Evolutionary conservation across 305 asterid genomes (phyloP), one percentile per base, ranked within the genome.

Genomic region (Fraxinus greggii): DNA sequence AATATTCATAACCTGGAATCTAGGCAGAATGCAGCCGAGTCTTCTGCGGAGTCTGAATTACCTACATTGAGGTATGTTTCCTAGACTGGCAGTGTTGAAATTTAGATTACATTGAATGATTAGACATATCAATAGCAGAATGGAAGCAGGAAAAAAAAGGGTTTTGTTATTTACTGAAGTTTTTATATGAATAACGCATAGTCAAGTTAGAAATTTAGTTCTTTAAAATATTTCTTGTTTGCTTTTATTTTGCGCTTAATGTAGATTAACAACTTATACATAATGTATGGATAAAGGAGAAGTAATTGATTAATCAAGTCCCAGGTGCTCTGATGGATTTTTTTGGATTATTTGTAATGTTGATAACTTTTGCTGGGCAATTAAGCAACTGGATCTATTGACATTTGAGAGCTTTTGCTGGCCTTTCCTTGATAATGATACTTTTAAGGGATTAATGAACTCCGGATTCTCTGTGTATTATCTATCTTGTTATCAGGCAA

Each of bases 31-130:
- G 94, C 86, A 77, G 91, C 94, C 24, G 98, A 91, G 88, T 84
- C 99, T 84, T 92, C 99, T 81, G 95, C 95, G 23, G 98, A 91
- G 89, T 95, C 98, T 72, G 98, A 96, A 82, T 92, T 90, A 88
- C 99, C 99, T 79, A 85, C 98, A 79, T 86, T 96, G 89, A 96
- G 97, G 99, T 96, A 81, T 85, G 76, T 78, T 75, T 79, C 82
- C 40, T 72, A 32, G 72, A 78, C 67, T 72, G 24, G 61, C 45
- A 21, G 38, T 69, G 75, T 29, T 29, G 75, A 69, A 78, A 4
- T 84, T 59, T 24, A 12, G 24, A 4, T 79, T 15, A 19, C 67
- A 10, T 65, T 3, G 84, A 40, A 40, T 40, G 10, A 40, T 40
- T 40, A 40, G 51, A 40, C 51, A 40, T 40, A 40, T 26, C 45